Conservation (phyloP, 169 alveolate species). For the Condylostoma magnum region DNA sequence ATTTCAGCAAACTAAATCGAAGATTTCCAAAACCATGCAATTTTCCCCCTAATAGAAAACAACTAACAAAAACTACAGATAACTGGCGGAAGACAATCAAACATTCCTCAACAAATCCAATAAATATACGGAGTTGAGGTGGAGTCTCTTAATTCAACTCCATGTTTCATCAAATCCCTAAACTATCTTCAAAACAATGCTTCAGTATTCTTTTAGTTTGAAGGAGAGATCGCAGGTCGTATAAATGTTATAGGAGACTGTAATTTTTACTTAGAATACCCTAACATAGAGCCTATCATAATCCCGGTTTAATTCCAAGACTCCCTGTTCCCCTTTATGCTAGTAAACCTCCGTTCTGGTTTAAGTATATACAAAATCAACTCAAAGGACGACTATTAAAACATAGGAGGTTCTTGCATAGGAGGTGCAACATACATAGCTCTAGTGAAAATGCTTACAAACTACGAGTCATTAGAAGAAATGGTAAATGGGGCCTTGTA, state of each 20-base stretch:
- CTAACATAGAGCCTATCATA: background rate
- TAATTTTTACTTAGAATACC: background rate
- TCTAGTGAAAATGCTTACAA: slow-evolving; percentile 35
- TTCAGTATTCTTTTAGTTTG: background rate
- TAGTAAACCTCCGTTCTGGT: slow-evolving; percentile 57
- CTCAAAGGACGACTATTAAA: slow-evolving; percentile 35
- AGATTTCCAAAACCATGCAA: background rate
- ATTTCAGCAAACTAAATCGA: background rate
- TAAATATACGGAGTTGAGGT: background rate
- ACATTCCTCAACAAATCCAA: background rate
- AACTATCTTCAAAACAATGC: background rate
- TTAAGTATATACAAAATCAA: slow-evolving; percentile 54
- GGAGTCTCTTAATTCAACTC: background rate
- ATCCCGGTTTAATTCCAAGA: too few species aligned
- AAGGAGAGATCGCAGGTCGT: background rate
- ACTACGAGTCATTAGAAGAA: slow-evolving; percentile 43
- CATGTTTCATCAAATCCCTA: background rate
- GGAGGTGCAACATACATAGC: slow-evolving; percentile 66
- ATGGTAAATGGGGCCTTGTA: slow-evolving; percentile 39
- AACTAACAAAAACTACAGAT: background rate
- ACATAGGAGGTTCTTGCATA: slow-evolving; percentile 53
- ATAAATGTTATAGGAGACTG: background rate
- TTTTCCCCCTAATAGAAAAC: background rate
- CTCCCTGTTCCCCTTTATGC: slow-evolving; percentile 57
- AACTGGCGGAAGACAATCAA: background rate